Base-by-base conservation (phyloP, 2,329 filamentous ascomycete species). In the Zasmidium cellare region DNA sequence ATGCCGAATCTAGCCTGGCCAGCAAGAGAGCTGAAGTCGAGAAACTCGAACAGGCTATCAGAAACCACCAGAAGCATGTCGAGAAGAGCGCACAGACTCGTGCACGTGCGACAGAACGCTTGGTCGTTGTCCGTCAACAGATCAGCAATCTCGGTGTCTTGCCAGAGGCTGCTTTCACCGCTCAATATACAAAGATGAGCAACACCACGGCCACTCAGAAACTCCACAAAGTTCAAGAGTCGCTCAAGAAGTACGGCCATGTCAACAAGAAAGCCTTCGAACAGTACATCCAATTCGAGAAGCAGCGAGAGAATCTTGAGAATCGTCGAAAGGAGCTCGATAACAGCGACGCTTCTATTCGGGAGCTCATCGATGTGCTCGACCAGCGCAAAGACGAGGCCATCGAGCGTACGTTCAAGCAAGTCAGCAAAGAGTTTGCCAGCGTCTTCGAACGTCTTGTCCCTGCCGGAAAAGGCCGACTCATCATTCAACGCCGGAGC, bases 211-310 rank as follows among this genome's bases (percentile, higher is more conserved):
- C 71, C 54, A 81, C 82, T 53, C 84, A 83, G 69, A 87, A 88
- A 56, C 84, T 97, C 22, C 92, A 94, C 77, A 96, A 92, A 70
- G 91, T 93, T 69, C 96, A 96, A 63, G 91, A 96, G 67, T 87
- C 90, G 0, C 81, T 97, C 55, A 97, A 97, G 78, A 96, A 97
- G 73, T 97, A 94, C 78, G 91, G 92, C 55, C 91, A 97, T 69
- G 92, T 99, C 77, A 99, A 99, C 84, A 99, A 97, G 79, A 97
- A 99, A 78, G 94, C 94, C 0, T 96, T 97, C 72, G 96, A 99
- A 76, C 94, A 99, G 74, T 99, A 97, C 79, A 96, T 93, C 78
- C 96, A 88, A 77, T 99, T 97, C 74, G 97, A 93, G 7, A 89
- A 87, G 51, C 91, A 97, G 75, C 89, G 96, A 57, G 92, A 96